phyloP scores from a whole-genome alignment of 495 filamentous ascomycete species.

The Pyrenula aspistea region DNA sequence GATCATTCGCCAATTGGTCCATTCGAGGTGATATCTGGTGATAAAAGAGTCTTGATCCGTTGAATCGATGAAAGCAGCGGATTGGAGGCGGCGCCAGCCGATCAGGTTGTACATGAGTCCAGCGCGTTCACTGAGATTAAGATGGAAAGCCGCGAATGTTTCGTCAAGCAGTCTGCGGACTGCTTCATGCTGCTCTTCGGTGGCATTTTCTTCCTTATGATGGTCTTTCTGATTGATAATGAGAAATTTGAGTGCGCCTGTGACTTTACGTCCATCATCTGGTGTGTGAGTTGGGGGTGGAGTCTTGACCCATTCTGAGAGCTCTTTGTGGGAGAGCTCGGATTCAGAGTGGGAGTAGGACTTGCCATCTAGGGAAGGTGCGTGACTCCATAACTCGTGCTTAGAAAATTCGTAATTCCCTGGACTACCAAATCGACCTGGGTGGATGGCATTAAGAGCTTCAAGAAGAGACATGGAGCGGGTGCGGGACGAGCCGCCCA shows the following conservation, averaged over 20 bases:
- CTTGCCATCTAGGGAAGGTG: not conserved
- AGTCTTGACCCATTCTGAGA: not conserved
- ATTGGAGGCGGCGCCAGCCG: not conserved
- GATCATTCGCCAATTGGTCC: not conserved
- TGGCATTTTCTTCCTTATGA: not conserved
- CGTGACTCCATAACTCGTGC: not conserved
- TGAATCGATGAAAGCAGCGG: not conserved
- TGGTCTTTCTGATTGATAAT: not conserved
- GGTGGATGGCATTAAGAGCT: not conserved
- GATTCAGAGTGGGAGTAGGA: not conserved
- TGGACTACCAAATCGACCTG: not conserved
- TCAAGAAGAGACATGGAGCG: not conserved
- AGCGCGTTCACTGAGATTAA: not conserved
- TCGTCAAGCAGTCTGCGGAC: not conserved
- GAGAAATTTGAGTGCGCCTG: not conserved
- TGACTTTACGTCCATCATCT: not conserved
- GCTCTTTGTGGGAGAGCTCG: not conserved
- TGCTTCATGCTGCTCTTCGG: not conserved
- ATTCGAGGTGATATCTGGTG: not conserved
- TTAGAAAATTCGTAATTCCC: not conserved
- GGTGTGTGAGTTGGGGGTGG: not conserved
- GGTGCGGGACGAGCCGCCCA: not conserved
- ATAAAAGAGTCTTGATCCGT: not conserved
- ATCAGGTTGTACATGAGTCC: not conserved
- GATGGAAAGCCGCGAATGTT: not conserved